phyloP scores from a whole-genome alignment of 768 basidiomycete species.

The Russula sp. region DNA sequence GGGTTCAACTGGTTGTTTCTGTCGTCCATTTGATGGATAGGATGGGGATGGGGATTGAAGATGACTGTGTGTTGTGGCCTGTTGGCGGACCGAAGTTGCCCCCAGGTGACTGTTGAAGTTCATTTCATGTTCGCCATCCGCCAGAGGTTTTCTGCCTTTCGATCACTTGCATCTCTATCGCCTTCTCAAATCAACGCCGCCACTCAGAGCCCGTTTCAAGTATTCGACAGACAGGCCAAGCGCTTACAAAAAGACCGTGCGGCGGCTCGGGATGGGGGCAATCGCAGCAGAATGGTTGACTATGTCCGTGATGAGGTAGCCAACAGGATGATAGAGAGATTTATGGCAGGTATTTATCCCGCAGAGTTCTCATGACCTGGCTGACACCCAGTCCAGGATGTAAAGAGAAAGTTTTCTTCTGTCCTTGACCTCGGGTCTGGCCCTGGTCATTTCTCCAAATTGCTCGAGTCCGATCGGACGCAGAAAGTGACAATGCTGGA shows the following conservation, averaged over 20 bases:
- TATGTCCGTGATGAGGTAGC: conserved; percentile 90
- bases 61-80: neutral
- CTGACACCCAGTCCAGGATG: conserved; percentile 53
- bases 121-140: neutral
- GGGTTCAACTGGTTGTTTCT: conserved; percentile 5
- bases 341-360: conserved; percentile 49
- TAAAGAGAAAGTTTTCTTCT: conserved; percentile 72
- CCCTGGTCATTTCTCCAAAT: conserved; percentile 84
- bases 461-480: conserved; percentile 61
- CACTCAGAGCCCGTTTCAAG: conserved; percentile 59
- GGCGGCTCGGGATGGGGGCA: conserved; percentile 47
- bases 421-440: conserved; percentile 88
- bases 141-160: neutral
- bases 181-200: conserved; percentile 36
- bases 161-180: conserved; percentile 45
- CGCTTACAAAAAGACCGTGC: conserved; percentile 70
- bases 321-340: conserved; percentile 82
- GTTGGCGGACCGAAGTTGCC: neutral
- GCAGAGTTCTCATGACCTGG: neutral
- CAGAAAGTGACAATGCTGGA: conserved; percentile 81
- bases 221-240: conserved; percentile 84
- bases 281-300: conserved; percentile 71
- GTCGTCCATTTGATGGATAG: conserved; percentile 1
- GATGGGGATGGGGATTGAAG: neutral
- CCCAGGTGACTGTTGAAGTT: neutral